Conservation (phyloP, 2,329 filamentous ascomycete genomes). For the Teratosphaeria zuluensis region DNA sequence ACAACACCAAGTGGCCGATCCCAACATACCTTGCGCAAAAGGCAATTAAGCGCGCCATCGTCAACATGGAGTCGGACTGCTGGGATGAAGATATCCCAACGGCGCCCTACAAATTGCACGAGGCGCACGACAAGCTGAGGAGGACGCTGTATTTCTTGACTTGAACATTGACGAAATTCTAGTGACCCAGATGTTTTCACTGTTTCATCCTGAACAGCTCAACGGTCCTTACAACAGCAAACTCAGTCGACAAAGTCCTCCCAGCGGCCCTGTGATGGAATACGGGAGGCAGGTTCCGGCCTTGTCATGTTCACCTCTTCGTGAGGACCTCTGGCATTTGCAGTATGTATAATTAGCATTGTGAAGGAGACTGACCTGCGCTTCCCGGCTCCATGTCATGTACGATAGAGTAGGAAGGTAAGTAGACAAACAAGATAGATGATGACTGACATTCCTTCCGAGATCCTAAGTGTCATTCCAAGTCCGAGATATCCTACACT, state of each 20-base stretch:
- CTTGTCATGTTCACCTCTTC: background rate
- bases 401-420: background rate
- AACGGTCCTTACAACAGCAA: background rate
- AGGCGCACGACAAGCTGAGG: background rate
- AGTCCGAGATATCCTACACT: background rate
- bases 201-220: background rate
- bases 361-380: background rate
- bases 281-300: background rate
- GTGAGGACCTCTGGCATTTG: background rate
- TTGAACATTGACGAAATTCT: background rate
- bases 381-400: background rate
- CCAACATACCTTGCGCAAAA: conserved; percentile 6
- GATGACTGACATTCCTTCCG: background rate
- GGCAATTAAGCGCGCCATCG: conserved; percentile 5
- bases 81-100: background rate
- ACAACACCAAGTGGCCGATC: conserved; percentile 7
- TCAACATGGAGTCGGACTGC: conserved; percentile 1
- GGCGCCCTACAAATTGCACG: background rate
- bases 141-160: background rate
- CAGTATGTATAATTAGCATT: background rate
- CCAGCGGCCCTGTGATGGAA: background rate
- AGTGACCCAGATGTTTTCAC: background rate
- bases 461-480: background rate
- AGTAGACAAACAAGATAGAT: background rate
- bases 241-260: background rate